Base-by-base conservation (phyloP, 2,329 filamentous ascomycete genomes). In the Sporothrix protearum region DNA sequence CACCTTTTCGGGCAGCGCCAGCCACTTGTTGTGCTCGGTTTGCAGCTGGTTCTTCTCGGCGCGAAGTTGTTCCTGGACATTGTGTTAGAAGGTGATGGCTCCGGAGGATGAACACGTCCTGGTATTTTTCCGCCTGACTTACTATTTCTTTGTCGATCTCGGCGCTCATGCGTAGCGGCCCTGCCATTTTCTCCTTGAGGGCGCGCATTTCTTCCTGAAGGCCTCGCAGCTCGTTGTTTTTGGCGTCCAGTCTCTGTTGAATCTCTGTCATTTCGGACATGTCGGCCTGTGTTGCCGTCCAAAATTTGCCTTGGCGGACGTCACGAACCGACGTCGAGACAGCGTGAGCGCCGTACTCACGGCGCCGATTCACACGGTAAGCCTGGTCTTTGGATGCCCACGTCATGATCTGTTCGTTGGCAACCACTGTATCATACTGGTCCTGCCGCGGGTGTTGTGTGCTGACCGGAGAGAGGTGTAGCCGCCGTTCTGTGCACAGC, bases 211-310 rank as follows among this genome's bases (percentile, higher is more conserved):
- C 75, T 3, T 76, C 75, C 68, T 77, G 80, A 36, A 87, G 68
- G 12, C 77, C 74, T 0, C 75, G 75, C 16, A 79, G 73, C 67
- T 85, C 80, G 3, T 73, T 77, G 3, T 78, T 75, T 1, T 84
- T 73, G 59, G 87, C 84, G 0, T 76, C 73, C 0, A 91, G 80
- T 7, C 83, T 85, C 19, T 83, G 83, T 72, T 88, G 83, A 19
- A 96, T 79, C 68, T 89, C 85, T 16, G 82, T 80, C 78, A 91
- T 93, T 72, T 87, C 89, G 28, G 87, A 82, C 3, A 82, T 81
- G 77, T 97, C 92, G 7, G 94, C 86, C 2, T 92, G 90, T 73
- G 92, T 89, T 61, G 93, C 89, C 0, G 90, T 94, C 89, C 96
- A 97, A 77, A 87, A 87, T 47, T 78, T 82, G 4, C 93, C 93